Percentiles rank a stretch among this genome's conserved stretches.
phyloP scores from a whole-genome alignment of 2,329 filamentous ascomycete genomes.

The Fusarium acutatum region DNA sequence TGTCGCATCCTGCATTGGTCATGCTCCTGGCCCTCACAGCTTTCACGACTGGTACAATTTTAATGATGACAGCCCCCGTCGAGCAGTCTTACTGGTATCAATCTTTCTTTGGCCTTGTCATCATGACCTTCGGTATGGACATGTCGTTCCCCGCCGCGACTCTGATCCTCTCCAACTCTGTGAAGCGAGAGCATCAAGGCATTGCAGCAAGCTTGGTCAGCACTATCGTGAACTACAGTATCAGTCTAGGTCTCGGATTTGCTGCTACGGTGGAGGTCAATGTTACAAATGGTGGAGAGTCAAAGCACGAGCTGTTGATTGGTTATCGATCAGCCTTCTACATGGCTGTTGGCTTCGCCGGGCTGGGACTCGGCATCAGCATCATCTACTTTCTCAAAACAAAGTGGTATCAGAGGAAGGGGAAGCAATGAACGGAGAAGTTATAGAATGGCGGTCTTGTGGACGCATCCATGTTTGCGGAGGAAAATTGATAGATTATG shows the following conservation, averaged over 20 bases:
- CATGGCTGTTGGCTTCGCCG: slow-evolving; percentile 25
- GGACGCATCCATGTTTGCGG: not conserved
- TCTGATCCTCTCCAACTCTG: slow-evolving; percentile 65
- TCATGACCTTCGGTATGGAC: slow-evolving; percentile 70
- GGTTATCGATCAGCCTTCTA: slow-evolving; percentile 24
- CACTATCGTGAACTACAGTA: slow-evolving; percentile 74
- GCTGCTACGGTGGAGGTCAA: slow-evolving; percentile 69
- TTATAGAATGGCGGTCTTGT: accelerated
- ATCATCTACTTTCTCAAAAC: slow-evolving; percentile 26
- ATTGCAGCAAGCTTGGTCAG: slow-evolving; percentile 64
- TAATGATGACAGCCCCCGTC: slow-evolving; percentile 59
- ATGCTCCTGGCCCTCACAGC: slow-evolving; percentile 55
- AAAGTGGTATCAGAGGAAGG: slow-evolving; percentile 1
- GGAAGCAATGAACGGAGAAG: not conserved
- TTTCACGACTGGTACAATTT: slow-evolving; percentile 53
- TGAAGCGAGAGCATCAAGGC: slow-evolving; percentile 56
- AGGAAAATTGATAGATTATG: not conserved
- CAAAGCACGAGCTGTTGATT: slow-evolving; percentile 3
- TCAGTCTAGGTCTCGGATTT: slow-evolving; percentile 71
- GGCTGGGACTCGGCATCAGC: slow-evolving; percentile 15
- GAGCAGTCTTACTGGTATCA: slow-evolving; percentile 71
- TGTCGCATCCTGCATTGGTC: slow-evolving; percentile 46
- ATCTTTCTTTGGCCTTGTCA: slow-evolving; percentile 64
- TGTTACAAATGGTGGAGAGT: slow-evolving; percentile 40
- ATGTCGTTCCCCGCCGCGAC: slow-evolving; percentile 72